Evolutionary conservation across 352 stramenopile species (phyloP).

Genomic region (Pythium guiyangense): DNA sequence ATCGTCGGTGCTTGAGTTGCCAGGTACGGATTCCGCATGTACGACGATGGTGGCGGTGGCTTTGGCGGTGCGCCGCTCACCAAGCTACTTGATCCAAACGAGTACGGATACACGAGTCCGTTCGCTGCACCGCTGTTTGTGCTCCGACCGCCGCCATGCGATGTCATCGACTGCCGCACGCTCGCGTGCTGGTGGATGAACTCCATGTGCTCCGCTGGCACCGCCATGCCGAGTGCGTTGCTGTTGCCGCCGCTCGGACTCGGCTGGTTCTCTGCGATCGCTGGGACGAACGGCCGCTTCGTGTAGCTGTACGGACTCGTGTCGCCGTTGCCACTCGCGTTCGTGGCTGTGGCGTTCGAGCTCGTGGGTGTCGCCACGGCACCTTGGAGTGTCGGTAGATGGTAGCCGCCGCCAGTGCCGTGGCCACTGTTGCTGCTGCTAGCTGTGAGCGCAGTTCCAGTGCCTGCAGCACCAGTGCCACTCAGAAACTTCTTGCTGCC

Average conservation of each 20-base stretch:
- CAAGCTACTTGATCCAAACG: slow-evolving; percentile 7
- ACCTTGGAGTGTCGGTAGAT: slow-evolving; percentile 10
- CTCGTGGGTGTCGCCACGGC: slow-evolving; percentile 4
- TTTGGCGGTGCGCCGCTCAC: slow-evolving; percentile 26
- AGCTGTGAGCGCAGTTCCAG: neutral
- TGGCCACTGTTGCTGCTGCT: neutral
- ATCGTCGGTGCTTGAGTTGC: slow-evolving; percentile 10
- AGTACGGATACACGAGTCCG: slow-evolving; percentile 27
- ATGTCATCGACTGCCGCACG: slow-evolving; percentile 45
- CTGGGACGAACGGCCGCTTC: slow-evolving; percentile 19
- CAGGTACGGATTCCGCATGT: slow-evolving; percentile 42
- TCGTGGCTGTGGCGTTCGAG: slow-evolving; percentile 4
- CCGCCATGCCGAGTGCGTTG: slow-evolving; percentile 6
- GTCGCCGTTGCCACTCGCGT: slow-evolving; percentile 1
- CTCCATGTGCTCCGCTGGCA: slow-evolving; percentile 33
- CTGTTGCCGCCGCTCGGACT: neutral
- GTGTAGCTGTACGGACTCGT: slow-evolving; percentile 13
- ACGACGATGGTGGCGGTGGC: slow-evolving; percentile 37
- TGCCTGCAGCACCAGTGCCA: neutral
- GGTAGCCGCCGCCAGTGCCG: slow-evolving; percentile 3
- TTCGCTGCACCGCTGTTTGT: neutral
- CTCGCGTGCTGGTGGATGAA: slow-evolving; percentile 32
- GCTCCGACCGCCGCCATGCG: slow-evolving; percentile 39
- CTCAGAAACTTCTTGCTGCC: too few species aligned
- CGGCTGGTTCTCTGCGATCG: slow-evolving; percentile 32